Evolutionary conservation across 805 yeast genomes (phyloP).

Genomic region (Pichia sporocuriosa): DNA sequence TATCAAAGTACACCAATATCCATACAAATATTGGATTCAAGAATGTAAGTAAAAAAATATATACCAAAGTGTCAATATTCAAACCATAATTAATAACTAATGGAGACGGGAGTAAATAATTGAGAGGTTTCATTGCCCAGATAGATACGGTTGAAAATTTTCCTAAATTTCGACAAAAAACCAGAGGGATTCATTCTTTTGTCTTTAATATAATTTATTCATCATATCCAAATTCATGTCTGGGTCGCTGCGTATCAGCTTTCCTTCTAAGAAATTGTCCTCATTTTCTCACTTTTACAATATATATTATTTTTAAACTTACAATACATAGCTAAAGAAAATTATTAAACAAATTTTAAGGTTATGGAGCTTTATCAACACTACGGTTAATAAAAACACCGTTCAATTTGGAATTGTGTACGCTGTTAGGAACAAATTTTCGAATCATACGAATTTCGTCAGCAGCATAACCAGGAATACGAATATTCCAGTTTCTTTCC

Average conservation of each 20-base stretch:
- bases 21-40: slow-evolving; percentile 13
- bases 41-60: slow-evolving; percentile 7
- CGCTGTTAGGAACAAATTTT: slow-evolving; percentile 59
- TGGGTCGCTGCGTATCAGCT: too few relatives aligned
- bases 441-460: slow-evolving; percentile 81
- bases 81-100: slow-evolving; percentile 3
- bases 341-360: not conserved
- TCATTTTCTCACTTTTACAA: not conserved
- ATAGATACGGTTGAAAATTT: too few relatives aligned
- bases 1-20: slow-evolving; percentile 1
- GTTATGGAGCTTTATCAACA: slow-evolving; percentile 39
- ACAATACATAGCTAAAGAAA: slow-evolving; percentile 1
- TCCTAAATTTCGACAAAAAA: too few relatives aligned
- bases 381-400: slow-evolving; percentile 63
- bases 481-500: slow-evolving; percentile 90
- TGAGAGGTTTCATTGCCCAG: not conserved
- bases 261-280: too few relatives aligned
- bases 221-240: too few relatives aligned
- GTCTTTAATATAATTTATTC: too few relatives aligned
- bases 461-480: slow-evolving; percentile 87
- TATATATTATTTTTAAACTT: not conserved
- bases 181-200: too few relatives aligned
- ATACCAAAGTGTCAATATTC: slow-evolving; percentile 14
- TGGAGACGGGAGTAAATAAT: slow-evolving; percentile 3
- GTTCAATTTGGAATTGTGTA: slow-evolving; percentile 59